Evolutionary conservation across 2,329 filamentous ascomycete species (phyloP), one percentile per base, ranked within the genome.

Genomic region (Hypoxylon sp.): DNA sequence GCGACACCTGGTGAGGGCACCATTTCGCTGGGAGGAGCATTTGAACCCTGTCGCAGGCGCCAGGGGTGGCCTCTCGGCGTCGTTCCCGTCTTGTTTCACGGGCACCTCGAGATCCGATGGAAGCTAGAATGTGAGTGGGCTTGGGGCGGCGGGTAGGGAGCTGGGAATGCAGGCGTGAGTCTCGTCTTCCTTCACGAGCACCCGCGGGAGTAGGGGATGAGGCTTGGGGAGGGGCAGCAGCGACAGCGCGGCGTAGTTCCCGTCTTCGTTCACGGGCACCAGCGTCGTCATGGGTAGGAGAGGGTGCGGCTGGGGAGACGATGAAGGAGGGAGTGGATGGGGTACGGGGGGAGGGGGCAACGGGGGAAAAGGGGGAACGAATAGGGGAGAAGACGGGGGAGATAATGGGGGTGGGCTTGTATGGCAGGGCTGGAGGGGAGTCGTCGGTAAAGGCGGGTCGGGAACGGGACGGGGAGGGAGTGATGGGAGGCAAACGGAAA

Each of bases 191-290:
- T 22, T 46, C 41, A 46, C 41, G 20, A 22, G 41, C 41, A 46
- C 41, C 41, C 13, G 8, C 6, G 10, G 11, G 19, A 11, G 41
- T 17, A 41, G 37, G 37, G 41, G 19, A 44, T 7, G 19, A 11
- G 41, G 20, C 4, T 3, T 13, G 11, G 13, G 32, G 41, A 46
- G 5, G 3, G 20, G 41, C 4, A 6, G 19, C 17, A 17, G 17
- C 37, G 15, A 20, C 41, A 17, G 24, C 30, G 32, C 15, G 53
- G 60, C 56, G 64, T 62, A 41, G 44, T 30, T 56, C 55, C 55
- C 51, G 62, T 62, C 44, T 65, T 48, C 22, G 39, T 57, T 58
- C 32, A 65, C 59, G 62, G 62, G 62, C 52, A 63, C 65, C 58
- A 17, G 13, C 7, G 17, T 49, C 32, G 44, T 15, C 52, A 3